These are phyloP conservation scores for Penicillium glabrum DNA, from an alignment of 2,329 filamentous ascomycete genomes.

Conservation along the genomic window DNA sequence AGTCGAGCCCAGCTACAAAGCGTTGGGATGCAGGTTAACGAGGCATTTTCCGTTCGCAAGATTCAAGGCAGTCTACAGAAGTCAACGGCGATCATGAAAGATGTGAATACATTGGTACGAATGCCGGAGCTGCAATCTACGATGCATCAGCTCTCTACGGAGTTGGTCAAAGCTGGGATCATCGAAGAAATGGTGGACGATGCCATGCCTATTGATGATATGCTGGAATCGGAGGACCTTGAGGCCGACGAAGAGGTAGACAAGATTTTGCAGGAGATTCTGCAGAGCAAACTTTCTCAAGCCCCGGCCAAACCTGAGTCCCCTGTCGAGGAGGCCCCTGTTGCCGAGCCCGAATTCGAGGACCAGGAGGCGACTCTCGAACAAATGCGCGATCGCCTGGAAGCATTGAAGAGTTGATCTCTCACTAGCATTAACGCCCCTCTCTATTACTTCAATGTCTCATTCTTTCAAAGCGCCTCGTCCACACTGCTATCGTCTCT, in stretches of 20 bases:
- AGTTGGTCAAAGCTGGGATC: constrained; percentile 91
- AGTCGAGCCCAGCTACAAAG: constrained; percentile 88
- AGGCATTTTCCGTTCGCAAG: constrained; percentile 92
- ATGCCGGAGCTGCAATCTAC: constrained; percentile 84
- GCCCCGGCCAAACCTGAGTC: constrained; percentile 58
- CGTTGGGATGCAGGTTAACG: constrained; percentile 96
- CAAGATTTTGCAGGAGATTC: constrained; percentile 85
- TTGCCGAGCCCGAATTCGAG: constrained; percentile 71
- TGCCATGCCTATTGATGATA: constrained; percentile 70
- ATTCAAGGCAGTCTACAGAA: constrained; percentile 89
- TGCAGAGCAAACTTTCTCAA: constrained; percentile 77
- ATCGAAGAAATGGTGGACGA: constrained; percentile 98
- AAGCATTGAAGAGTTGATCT: constrained; percentile 83
- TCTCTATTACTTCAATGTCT: background rate
- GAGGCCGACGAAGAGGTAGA: constrained; percentile 86
- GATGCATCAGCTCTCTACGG: constrained; percentile 82
- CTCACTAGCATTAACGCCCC: background rate
- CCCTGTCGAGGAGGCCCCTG: constrained; percentile 51
- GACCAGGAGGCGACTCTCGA: constrained; percentile 88
- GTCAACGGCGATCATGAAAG: constrained; percentile 92
- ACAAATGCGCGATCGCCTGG: constrained; percentile 88
- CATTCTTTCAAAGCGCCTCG: background rate
- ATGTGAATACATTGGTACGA: constrained; percentile 82
- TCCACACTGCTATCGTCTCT: background rate
- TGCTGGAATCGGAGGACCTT: constrained; percentile 68